Evolutionary conservation across 2,329 filamentous ascomycete genomes (phyloP), one percentile per base, ranked within the genome.

Genomic region (Geosmithia flava): DNA sequence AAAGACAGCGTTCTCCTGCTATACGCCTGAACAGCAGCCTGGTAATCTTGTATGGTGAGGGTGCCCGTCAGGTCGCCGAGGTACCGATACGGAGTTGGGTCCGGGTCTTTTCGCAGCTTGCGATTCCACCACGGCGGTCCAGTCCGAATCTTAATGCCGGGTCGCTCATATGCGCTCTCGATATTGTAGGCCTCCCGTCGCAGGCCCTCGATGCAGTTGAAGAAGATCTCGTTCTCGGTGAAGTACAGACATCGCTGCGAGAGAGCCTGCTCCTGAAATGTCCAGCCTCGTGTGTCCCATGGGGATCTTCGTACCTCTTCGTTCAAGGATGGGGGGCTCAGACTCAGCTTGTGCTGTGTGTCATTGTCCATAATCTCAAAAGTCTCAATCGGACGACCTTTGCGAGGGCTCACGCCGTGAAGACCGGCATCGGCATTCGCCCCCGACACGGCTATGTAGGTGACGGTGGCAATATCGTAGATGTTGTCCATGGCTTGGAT

Each of bases 191-290:
- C 47, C n/a, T 51, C 48, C 20, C 48, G 37, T 20, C 44, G 46
- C n/a, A 47, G 44, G 5, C 37, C 20, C 40, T 43, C 20, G 13
- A 47, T 42, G 37, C 48, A 50, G 45, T 50, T 47, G 46, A 50
- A 50, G 46, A 47, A 49, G 16, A 53, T 20, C 17, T 50, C 44
- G 15, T 47, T 45, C 17, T 17, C 13, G 6, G 48, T 47, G 20
- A 54, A 53, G 49, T 52, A 48, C 2, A 53, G 37, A 20, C 45
- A 47, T 7, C 53, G 51, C 19, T 48, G 50, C 10, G 53, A 53
- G 11, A 54, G 49, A 13, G 23, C 42, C 20, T 50, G 51, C 48
- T 54, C 53, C 42, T 54, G 53, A 20, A 51, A 49, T 20, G 51
- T 51, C 53, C 53, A 54, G 6, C 50, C 50, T n/a, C 50, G 45